A percentile compares a stretch with the other conserved stretches of the same genome.
phyloP scores from a whole-genome alignment of 345 rosid species.

The Corchorus capsularis region DNA sequence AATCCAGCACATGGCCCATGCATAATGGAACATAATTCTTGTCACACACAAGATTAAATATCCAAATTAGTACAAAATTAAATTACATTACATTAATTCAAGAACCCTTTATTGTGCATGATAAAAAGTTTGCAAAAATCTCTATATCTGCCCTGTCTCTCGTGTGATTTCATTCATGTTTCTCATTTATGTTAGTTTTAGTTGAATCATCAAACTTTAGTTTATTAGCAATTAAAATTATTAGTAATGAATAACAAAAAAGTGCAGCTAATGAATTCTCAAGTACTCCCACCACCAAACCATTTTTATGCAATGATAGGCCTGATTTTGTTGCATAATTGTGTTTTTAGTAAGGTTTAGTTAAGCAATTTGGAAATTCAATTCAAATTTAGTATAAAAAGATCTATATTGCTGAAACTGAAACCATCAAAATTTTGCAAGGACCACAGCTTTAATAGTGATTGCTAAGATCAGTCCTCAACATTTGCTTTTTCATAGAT shows the following conservation, averaged over 20 bases:
- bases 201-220: neutral
- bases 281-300: neutral
- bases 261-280: neutral
- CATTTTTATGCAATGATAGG: neutral
- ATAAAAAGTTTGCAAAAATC: neutral
- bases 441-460: neutral
- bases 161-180: neutral
- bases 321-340: neutral
- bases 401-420: neutral
- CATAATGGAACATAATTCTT: conserved; percentile 7
- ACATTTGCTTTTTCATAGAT: neutral
- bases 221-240: neutral
- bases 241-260: neutral
- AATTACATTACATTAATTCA: conserved; percentile 14
- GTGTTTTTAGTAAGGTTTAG: neutral
- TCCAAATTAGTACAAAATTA: neutral
- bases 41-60: conserved; percentile 5
- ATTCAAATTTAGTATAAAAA: neutral
- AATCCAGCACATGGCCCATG: conserved; percentile 8
- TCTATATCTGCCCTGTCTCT: neutral
- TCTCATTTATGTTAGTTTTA: conserved; percentile 4
- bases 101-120: neutral
- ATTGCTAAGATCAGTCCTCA: neutral
- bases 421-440: neutral
- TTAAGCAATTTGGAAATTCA: neutral